Conservation (phyloP, 2,329 filamentous ascomycete species). For the Chrysoporthe deuterocubensis region DNA sequence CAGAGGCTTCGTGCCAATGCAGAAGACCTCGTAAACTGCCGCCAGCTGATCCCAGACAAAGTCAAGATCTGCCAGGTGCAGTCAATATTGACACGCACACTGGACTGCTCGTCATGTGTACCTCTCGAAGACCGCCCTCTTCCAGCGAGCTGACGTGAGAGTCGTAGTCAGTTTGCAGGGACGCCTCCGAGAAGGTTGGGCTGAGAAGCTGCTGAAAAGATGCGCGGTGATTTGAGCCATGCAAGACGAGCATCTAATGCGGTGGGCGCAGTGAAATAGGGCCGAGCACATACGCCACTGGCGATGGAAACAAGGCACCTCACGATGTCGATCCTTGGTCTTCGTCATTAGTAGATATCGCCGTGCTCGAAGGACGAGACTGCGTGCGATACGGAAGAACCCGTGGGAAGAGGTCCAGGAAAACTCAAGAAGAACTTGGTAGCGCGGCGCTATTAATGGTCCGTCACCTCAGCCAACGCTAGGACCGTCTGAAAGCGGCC, state of each 20-base stretch:
- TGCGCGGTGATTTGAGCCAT: not conserved
- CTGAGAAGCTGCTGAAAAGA: not conserved
- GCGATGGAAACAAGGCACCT: not conserved
- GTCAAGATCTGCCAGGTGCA: not conserved
- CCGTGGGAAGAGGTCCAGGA: not conserved
- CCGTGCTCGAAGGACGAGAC: not conserved
- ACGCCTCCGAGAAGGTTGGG: not conserved
- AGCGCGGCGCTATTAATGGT: not conserved
- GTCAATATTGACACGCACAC: not conserved
- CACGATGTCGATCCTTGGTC: not conserved
- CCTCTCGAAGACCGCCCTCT: not conserved
- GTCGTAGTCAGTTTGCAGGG: not conserved
- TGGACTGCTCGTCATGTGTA: not conserved
- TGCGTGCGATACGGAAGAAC: not conserved
- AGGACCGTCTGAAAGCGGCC: not conserved
- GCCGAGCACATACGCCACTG: not conserved
- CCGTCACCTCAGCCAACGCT: not conserved
- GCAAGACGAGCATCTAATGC: not conserved
- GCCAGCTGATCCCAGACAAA: not conserved
- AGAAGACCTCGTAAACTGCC: constrained; percentile 18
- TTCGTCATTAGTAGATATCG: not conserved
- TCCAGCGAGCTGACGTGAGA: constrained; percentile 2
- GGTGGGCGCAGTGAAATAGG: not conserved
- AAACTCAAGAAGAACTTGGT: not conserved
- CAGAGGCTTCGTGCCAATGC: constrained; percentile 15